A percentile compares a stretch with the other conserved stretches of the same genome.
These are phyloP conservation scores for Iberis pinnata DNA, from an alignment of 345 rosid genomes.

Conservation along the genomic window DNA sequence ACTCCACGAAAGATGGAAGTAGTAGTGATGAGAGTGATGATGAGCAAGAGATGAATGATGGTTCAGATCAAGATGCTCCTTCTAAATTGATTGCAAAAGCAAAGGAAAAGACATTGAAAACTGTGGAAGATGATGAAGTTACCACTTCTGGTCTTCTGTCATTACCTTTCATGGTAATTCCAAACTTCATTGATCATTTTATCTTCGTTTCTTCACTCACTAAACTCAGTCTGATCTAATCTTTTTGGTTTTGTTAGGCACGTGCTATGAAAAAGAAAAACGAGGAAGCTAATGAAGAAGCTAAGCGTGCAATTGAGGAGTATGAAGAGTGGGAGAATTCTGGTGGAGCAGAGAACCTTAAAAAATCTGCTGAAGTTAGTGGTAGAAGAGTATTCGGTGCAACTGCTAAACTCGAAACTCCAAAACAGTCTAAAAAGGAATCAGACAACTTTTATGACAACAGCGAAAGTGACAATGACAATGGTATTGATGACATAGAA, in stretches of 20 bases:
- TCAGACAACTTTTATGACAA: constrained; percentile 42
- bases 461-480: constrained; percentile 66
- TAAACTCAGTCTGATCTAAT: too few relatives aligned
- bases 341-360: constrained; percentile 35
- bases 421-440: constrained; percentile 32
- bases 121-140: constrained; percentile 54
- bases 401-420: constrained; percentile 37
- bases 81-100: constrained; percentile 57
- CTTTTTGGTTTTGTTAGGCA: constrained; percentile 35
- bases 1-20: constrained; percentile 59
- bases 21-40: constrained; percentile 65
- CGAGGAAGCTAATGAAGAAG: constrained; percentile 70
- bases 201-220: too few relatives aligned
- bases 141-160: constrained; percentile 71
- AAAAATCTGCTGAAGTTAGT: constrained; percentile 32
- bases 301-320: constrained; percentile 68
- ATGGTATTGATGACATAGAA: constrained; percentile 41
- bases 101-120: constrained; percentile 59
- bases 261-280: constrained; percentile 68
- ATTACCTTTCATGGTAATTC: constrained; percentile 89
- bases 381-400: constrained; percentile 86
- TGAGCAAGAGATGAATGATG: constrained; percentile 35
- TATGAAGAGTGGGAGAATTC: constrained; percentile 55
- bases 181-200: neutral
- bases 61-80: constrained; percentile 47